Base-by-base conservation (phyloP, 1,284 basidiomycete species). In the Ustilago hordei region DNA sequence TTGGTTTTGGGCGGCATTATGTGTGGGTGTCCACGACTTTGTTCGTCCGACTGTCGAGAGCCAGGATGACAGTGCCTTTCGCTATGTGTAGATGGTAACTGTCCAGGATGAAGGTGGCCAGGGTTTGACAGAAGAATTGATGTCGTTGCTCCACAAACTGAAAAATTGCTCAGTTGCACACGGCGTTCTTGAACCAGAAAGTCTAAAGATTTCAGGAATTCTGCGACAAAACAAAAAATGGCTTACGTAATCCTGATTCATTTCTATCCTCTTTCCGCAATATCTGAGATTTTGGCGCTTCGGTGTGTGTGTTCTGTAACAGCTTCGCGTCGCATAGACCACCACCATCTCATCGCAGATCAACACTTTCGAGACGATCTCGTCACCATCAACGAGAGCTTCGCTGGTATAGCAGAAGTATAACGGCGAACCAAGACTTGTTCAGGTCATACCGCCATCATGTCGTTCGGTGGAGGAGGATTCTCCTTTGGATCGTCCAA, bases 391-490 rank as follows among this genome's bases (percentile, higher is more conserved):
- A 60, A 31, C 50, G 17, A 19, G 12, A 36, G 34, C 23, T 32
- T 3, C 23, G 23, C 23, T 28, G 23, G 23, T 28, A 28, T 28
- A 28, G 23, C 23, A 28, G 23, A 28, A 28, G 23, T 28, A 28
- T 28, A 28, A 28, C 23, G 23, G 23, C 23, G 23, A 28, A 28
- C 23, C 23, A 28, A 28, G 23, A 3, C 3, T 28, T 28, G 23
- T 28, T 28, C 23, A 45, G 43, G 43, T 6, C n/a, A n/a, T 45
- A 32, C 23, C 45, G 8, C 54, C 35, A 62, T 12, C 66, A 78
- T 78, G 75, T 78, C 75, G 55, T 78, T 78, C 54, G 79, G 79
- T 43, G 78, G 71, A 43, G 61, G 60, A 39, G 69, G 71, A 48
- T 79, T 79, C 75, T 77, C 78, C 52, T 79, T 79, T 43, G 77